Conservation (phyloP, 352 stramenopile species). For the Phytophthora cactorum region DNA sequence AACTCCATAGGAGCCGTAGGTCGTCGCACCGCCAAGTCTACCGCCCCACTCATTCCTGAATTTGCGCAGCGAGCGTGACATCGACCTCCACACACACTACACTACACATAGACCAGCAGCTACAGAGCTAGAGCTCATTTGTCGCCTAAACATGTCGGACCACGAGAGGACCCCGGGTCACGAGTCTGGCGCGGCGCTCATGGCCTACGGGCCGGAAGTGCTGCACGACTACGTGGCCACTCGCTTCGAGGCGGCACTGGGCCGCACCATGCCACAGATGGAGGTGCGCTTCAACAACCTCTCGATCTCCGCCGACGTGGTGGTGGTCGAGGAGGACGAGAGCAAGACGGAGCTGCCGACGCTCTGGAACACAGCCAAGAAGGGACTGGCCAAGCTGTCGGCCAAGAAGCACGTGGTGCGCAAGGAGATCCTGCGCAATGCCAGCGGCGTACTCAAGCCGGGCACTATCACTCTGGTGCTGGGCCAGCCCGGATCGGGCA, state of each 20-base stretch:
- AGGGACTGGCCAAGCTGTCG: conserved; percentile 32
- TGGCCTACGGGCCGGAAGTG: conserved; percentile 39
- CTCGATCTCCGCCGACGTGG: conserved; percentile 33
- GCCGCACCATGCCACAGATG: conserved; percentile 53
- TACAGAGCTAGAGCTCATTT: conserved; percentile 3
- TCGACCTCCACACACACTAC: conserved; percentile 6
- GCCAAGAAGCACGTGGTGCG: conserved; percentile 50
- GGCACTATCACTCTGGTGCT: conserved; percentile 37
- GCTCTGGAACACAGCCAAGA: conserved; percentile 50
- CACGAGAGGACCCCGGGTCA: conserved; percentile 24
- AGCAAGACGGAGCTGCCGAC: conserved; percentile 44
- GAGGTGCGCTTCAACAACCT: conserved; percentile 41
- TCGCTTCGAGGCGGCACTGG: conserved; percentile 40
- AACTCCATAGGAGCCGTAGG: neutral
- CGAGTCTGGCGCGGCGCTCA: conserved; percentile 39
- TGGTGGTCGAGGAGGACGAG: conserved; percentile 27
- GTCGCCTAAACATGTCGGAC: neutral
- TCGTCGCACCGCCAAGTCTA: neutral
- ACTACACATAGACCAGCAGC: conserved; percentile 4
- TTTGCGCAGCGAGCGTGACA: conserved; percentile 26
- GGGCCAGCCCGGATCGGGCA: conserved; percentile 31
- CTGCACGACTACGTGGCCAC: conserved; percentile 47
- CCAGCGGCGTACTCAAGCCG: conserved; percentile 54
- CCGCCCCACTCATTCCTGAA: conserved; percentile 30
- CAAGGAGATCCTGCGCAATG: conserved; percentile 55